Conservation (phyloP, 192 early-diverging fungal genomes). For the Coemansia sp. region DNA sequence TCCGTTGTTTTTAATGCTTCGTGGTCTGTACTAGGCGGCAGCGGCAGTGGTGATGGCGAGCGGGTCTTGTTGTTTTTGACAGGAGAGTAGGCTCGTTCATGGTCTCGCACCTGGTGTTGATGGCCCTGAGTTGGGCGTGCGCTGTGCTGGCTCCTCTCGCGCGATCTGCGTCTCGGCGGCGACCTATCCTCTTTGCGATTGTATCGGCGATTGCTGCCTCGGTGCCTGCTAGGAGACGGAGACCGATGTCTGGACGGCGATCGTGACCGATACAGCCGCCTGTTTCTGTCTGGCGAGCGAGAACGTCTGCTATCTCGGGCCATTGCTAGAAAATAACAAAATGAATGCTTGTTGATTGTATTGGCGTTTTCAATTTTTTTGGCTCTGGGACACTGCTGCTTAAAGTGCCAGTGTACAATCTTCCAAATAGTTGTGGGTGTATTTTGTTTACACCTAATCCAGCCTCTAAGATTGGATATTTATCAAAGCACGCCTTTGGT, state of each 20-base stretch:
- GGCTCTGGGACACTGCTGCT: too few species aligned
- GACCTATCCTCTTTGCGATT: conserved; percentile 4
- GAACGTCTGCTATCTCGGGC: conserved; percentile 22
- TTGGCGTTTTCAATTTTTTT: too few species aligned
- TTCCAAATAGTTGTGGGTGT: too few species aligned
- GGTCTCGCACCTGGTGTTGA: background rate
- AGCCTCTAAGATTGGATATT: too few species aligned
- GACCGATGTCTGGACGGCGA: conserved; percentile 20
- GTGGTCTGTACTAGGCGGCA: background rate
- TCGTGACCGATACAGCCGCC: conserved; percentile 9
- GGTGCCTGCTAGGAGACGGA: conserved; percentile 27
- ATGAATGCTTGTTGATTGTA: too few species aligned
- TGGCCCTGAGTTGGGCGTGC: background rate
- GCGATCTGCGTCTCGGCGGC: conserved; percentile 9
- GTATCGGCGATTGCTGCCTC: conserved; percentile 1
- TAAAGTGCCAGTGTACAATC: too few species aligned
- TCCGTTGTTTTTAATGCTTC: background rate
- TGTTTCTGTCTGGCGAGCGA: conserved; percentile 13
- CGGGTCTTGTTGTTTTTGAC: background rate
- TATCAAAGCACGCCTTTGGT: too few species aligned
- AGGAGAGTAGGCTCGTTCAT: conserved; percentile 18
- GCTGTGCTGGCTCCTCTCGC: conserved; percentile 15
- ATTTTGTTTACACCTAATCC: too few species aligned
- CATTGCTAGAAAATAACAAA: conserved; percentile 10
- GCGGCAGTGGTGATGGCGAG: conserved; percentile 8